Evolutionary conservation across 345 rosid genomes (phyloP).

Genomic region (Orychophragmus violaceus): DNA sequence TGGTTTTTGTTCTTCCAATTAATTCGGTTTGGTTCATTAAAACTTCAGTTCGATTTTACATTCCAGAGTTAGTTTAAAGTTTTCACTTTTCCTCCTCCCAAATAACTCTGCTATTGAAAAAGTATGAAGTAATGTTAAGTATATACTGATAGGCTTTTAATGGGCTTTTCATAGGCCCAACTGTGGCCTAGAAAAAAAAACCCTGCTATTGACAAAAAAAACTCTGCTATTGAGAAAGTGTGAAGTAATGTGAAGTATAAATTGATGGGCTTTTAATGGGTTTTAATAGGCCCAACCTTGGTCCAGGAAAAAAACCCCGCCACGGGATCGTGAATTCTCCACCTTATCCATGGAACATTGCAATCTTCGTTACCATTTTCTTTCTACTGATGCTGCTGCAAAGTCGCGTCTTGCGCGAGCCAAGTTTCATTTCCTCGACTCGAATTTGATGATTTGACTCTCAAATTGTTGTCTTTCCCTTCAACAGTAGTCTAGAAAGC

Average conservation of each 20-base stretch:
- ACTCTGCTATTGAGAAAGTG: background rate
- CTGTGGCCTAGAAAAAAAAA: too few relatives aligned
- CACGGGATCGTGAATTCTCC: background rate
- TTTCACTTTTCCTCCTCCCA: slow-evolving; percentile 3
- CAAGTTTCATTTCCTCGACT: background rate
- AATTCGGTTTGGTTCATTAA: too few relatives aligned
- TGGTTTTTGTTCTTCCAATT: too few relatives aligned
- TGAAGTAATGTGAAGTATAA: too few relatives aligned
- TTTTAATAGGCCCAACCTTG: background rate
- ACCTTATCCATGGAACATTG: slow-evolving; percentile 30
- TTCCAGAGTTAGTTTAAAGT: too few relatives aligned
- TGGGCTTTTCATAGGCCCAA: too few relatives aligned
- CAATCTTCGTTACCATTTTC: background rate
- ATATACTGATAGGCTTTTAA: too few relatives aligned
- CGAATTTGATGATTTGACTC: background rate
- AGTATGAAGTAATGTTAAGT: too few relatives aligned
- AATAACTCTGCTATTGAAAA: background rate
- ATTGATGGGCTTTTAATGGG: background rate
- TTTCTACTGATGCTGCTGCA: background rate
- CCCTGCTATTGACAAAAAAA: too few relatives aligned
- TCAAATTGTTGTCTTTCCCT: background rate
- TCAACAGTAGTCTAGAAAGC: background rate
- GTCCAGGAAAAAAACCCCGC: slow-evolving; percentile 13
- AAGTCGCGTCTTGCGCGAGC: slow-evolving; percentile 4
- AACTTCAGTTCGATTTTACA: too few relatives aligned